Evolutionary conservation across 306 rosid genomes (phyloP).

Genomic region (Quercus variabilis): DNA sequence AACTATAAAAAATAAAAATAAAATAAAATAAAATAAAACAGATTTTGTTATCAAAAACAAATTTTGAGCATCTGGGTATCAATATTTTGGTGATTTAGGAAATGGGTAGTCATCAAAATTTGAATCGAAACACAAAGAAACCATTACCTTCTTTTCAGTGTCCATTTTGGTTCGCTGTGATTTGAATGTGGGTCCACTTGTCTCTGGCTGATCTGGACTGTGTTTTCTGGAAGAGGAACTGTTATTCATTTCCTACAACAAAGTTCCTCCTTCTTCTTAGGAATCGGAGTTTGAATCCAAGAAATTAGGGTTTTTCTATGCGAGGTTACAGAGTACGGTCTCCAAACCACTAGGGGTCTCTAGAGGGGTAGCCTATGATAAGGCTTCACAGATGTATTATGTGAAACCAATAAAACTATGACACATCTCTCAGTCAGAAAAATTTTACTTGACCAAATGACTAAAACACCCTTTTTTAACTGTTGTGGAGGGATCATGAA

Average conservation of each 20-base stretch:
- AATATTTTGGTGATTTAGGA: constrained; percentile 3
- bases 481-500: neutral
- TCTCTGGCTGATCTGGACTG: constrained; percentile 47
- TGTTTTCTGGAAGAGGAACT: constrained; percentile 42
- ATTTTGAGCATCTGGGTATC: constrained; percentile 7
- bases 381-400: neutral
- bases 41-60: neutral
- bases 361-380: neutral
- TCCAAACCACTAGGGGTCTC: neutral
- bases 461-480: neutral
- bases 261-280: constrained; percentile 9
- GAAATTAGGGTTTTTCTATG: constrained; percentile 35
- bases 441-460: neutral
- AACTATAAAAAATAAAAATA: neutral
- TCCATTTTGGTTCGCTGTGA: constrained; percentile 57
- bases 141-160: constrained; percentile 53
- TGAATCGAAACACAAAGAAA: constrained; percentile 12
- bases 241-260: constrained; percentile 31
- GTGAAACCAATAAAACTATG: neutral
- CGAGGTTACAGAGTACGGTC: neutral
- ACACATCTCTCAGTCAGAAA: neutral
- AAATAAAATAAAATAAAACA: neutral
- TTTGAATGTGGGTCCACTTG: constrained; percentile 41
- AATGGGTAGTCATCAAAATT: constrained; percentile 24
- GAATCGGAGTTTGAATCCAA: constrained; percentile 26